phyloP scores from a whole-genome alignment of 257 asterid genomes.

The Cinchona pubescens region DNA sequence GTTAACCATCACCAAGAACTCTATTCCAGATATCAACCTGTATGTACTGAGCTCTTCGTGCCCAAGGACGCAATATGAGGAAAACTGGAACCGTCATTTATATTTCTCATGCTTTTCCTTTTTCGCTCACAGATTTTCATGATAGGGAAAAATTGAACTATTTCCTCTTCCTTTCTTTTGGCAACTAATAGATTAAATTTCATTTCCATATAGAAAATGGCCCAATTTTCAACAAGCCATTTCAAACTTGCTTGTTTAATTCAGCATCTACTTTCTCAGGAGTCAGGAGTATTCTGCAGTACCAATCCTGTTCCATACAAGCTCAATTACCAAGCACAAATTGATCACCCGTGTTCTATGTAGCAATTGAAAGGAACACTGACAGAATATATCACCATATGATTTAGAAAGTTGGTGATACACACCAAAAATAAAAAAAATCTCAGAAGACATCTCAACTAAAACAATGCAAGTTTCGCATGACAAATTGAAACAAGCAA shows the following conservation, averaged over 20 bases:
- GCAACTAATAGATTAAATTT: too few relatives aligned
- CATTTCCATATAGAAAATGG: background rate
- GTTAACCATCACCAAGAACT: background rate
- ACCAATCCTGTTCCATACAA: background rate
- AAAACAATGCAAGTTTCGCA: background rate
- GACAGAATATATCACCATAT: too few relatives aligned
- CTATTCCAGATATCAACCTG: background rate
- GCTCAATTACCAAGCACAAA: background rate
- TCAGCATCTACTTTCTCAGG: background rate
- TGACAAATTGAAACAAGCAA: background rate
- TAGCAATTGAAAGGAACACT: background rate
- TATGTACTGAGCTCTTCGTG: background rate
- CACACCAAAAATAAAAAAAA: too few relatives aligned
- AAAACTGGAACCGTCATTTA: too few relatives aligned
- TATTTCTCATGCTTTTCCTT: background rate
- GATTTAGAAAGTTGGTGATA: background rate
- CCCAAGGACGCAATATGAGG: background rate
- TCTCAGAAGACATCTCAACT: background rate
- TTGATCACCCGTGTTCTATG: background rate
- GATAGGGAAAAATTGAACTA: background rate
- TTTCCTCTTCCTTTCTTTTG: background rate
- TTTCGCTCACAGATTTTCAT: background rate
- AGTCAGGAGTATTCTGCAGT: too few relatives aligned
- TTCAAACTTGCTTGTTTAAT: too few relatives aligned
- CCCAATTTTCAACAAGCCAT: background rate